phyloP scores from a whole-genome alignment of 1,284 basidiomycete genomes.

The Hypsizygus ulmarius region DNA sequence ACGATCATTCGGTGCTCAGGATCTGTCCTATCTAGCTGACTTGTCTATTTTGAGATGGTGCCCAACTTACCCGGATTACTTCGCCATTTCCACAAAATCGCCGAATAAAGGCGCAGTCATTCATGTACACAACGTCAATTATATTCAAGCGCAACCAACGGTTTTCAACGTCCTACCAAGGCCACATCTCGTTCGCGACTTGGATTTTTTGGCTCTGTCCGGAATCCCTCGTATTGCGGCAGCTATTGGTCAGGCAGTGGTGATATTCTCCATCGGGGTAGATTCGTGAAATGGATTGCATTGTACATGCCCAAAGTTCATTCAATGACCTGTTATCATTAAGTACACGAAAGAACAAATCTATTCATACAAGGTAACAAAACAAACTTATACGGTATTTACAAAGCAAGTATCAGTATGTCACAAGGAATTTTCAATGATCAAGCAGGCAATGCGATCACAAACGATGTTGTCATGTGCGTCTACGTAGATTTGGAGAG shows the following conservation, averaged over 20 bases:
- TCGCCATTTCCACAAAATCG: constrained; percentile 65
- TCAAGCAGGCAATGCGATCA: too few species aligned
- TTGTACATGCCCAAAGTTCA: not conserved
- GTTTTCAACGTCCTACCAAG: constrained; percentile 53
- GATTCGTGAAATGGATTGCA: constrained; percentile 32
- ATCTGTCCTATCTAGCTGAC: constrained; percentile 4
- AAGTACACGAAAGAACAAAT: too few species aligned
- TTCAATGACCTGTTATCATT: not conserved
- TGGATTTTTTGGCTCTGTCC: constrained; percentile 64
- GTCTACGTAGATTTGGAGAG: not conserved
- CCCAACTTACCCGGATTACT: constrained; percentile 68
- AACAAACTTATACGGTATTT: not conserved
- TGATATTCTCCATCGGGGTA: constrained; percentile 48
- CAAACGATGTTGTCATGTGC: not conserved
- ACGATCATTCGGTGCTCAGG: constrained; percentile 13
- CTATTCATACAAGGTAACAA: constrained; percentile 4
- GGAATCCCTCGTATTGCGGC: constrained; percentile 64
- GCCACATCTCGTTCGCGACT: constrained; percentile 66
- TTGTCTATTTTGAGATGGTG: constrained; percentile 56
- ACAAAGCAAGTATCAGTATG: too few species aligned
- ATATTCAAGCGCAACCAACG: constrained; percentile 61
- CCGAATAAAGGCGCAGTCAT: constrained; percentile 61
- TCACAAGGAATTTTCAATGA: too few species aligned
- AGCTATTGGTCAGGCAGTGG: constrained; percentile 57
- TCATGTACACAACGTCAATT: constrained; percentile 63